Evolutionary conservation across 2,329 filamentous ascomycete genomes (phyloP), one percentile per base, ranked within the genome.

Genomic region (Ophiostoma angusticollis): DNA sequence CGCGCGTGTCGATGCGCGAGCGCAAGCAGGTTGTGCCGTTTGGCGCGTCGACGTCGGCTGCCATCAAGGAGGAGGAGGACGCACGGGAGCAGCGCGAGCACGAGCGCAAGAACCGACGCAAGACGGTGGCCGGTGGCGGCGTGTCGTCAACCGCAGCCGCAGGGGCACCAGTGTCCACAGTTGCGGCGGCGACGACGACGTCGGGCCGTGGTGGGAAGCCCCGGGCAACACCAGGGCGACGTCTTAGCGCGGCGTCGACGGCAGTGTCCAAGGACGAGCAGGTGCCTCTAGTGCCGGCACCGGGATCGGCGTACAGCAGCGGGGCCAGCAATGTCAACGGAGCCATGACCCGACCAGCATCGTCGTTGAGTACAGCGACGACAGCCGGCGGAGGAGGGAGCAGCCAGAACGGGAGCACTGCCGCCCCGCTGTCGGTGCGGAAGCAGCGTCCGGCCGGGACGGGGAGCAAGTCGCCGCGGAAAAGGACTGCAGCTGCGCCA

Each of bases 1-100:
- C 67, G n/a, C 70, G 80, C 42, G 82, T 80, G 72, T 78, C 84
- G 45, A 63, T 91, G 38, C 74, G 86, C 23, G 77, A 80, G 41
- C 74, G 84, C 44, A 85, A 80, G 53, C 62, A 63, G 11, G 57
- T 66, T 7, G 77, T 67, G 38, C 61, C 71, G 4, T 60, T 65
- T n/a, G 64, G 68, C 9, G 62, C 66, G n/a, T 28, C 34, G 6
- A 22, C 14, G 5, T 13, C 30, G 13, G 13, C 19, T 4, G 29
- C 17, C 2, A 65, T 68, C 2, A 67, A 70, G 11, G 68, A 70
- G 35, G 66, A 67, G 27, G 62, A 34, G n/a, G n/a, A n/a, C n/a
- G n/a, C n/a, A n/a, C n/a, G n/a, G n/a, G n/a, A n/a, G n/a, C n/a
- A n/a, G 4, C 17, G 9, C 3, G 30, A 67, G 16, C 50, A 59